These are phyloP conservation scores for Calocera viscosa DNA, from an alignment of 768 basidiomycete species.

Conservation along the genomic window DNA sequence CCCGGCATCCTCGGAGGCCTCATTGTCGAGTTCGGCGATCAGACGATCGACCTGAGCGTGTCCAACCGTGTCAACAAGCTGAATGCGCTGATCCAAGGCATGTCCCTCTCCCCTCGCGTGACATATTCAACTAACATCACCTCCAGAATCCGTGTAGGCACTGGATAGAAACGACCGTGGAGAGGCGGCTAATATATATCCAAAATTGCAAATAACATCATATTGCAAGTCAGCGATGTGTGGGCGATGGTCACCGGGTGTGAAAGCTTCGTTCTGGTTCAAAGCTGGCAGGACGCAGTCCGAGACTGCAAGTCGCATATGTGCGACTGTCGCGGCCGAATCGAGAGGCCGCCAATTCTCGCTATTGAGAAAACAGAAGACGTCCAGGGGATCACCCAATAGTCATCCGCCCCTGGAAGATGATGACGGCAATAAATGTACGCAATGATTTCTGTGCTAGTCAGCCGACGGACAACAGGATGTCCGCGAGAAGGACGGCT, in stretches of 20 bases:
- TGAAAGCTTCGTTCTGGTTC: no score
- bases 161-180: background rate
- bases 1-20: slow-evolving; percentile 82
- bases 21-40: slow-evolving; percentile 94
- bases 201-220: background rate
- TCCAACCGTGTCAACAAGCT: slow-evolving; percentile 88
- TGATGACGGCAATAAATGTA: no score
- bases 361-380: no score
- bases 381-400: no score
- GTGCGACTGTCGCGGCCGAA: no score
- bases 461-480: no score
- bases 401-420: no score
- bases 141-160: slow-evolving; percentile 1
- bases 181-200: background rate
- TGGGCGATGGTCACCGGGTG: background rate
- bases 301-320: no score
- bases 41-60: slow-evolving; percentile 92
- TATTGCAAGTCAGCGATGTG: background rate
- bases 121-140: background rate
- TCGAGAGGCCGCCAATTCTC: no score
- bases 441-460: no score
- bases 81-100: slow-evolving; percentile 76
- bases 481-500: no score
- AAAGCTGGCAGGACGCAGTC: no score
- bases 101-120: slow-evolving; percentile 24